A percentile compares a stretch with the other conserved stretches of the same genome.
Evolutionary conservation across 2,329 filamentous ascomycete genomes (phyloP).

Genomic region (Neophaeococcomyces aloes): DNA sequence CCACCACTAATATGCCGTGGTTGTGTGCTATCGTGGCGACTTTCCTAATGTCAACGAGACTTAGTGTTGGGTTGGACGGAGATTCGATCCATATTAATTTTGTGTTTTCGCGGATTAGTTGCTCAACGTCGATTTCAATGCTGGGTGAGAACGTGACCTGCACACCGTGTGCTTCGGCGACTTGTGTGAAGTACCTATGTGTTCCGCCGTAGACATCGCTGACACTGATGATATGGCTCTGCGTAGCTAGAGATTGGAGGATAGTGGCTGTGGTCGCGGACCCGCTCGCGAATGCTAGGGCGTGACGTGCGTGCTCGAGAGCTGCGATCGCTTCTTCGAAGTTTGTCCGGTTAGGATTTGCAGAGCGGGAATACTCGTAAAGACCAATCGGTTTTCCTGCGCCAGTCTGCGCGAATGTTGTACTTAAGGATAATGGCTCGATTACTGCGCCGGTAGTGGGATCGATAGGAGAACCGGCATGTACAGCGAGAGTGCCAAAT

Average conservation of each 20-base stretch:
- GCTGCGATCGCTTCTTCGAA: conserved; percentile 87
- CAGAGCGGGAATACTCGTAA: conserved; percentile 88
- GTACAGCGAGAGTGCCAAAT: conserved; percentile 90
- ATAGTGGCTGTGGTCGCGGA: conserved; percentile 89
- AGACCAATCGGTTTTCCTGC: conserved; percentile 78
- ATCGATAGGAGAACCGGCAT: conserved; percentile 85
- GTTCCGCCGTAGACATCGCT: conserved; percentile 91
- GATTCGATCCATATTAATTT: conserved; percentile 96
- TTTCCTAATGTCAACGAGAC: conserved; percentile 82
- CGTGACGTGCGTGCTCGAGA: conserved; percentile 83
- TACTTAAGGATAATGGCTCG: conserved; percentile 89
- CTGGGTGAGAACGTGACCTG: conserved; percentile 87
- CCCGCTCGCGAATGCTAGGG: conserved; percentile 87
- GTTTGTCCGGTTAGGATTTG: conserved; percentile 90
- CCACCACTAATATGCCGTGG: conserved; percentile 87
- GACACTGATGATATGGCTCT: conserved; percentile 93
- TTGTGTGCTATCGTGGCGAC: conserved; percentile 74
- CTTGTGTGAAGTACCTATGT: conserved; percentile 97
- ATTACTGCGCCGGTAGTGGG: conserved; percentile 90
- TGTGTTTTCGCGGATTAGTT: conserved; percentile 72
- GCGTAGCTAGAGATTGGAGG: conserved; percentile 79
- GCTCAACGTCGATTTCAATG: conserved; percentile 77
- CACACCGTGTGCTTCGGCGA: conserved; percentile 87
- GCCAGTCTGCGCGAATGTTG: conserved; percentile 83
- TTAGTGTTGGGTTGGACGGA: conserved; percentile 87